Conservation (phyloP, 2,329 filamentous ascomycete species). For the Aspergillus oerlinghausenensis region DNA sequence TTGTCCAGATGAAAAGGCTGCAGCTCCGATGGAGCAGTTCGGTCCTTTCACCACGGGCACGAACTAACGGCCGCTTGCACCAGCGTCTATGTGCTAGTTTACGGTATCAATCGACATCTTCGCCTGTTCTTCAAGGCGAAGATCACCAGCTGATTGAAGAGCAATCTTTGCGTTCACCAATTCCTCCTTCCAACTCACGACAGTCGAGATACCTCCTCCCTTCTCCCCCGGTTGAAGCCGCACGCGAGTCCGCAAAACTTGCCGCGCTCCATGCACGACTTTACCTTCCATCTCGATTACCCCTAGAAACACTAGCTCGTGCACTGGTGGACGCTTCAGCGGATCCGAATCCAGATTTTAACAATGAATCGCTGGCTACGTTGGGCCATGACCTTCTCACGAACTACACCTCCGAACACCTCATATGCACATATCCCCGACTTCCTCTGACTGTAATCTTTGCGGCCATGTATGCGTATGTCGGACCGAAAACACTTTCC, state of each 20-base stretch:
- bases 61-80: slow-evolving; percentile 37
- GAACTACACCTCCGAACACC: slow-evolving; percentile 83
- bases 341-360: slow-evolving; percentile 73
- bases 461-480: slow-evolving; percentile 78
- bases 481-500: slow-evolving; percentile 68
- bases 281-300: slow-evolving; percentile 73
- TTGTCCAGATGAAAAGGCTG: slow-evolving; percentile 47
- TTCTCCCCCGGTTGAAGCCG: slow-evolving; percentile 65
- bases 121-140: slow-evolving; percentile 24
- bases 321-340: slow-evolving; percentile 82
- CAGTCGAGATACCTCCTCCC: slow-evolving; percentile 50
- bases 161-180: slow-evolving; percentile 19
- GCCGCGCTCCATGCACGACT: slow-evolving; percentile 88
- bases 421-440: slow-evolving; percentile 84
- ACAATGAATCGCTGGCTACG: slow-evolving; percentile 78
- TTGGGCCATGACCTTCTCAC: slow-evolving; percentile 78
- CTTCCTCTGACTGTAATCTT: slow-evolving; percentile 85
- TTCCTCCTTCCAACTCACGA: slow-evolving; percentile 21
- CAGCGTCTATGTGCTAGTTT: slow-evolving; percentile 30
- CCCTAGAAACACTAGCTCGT: slow-evolving; percentile 78
- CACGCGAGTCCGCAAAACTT: slow-evolving; percentile 76
- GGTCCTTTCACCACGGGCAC: slow-evolving; percentile 45
- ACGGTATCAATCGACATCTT: slow-evolving; percentile 41
- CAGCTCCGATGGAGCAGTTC: slow-evolving; percentile 51
- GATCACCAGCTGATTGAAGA: slow-evolving; percentile 25